These are phyloP conservation scores for Aspergillus candidus DNA, from an alignment of 2,329 filamentous ascomycete genomes.

Conservation along the genomic window DNA sequence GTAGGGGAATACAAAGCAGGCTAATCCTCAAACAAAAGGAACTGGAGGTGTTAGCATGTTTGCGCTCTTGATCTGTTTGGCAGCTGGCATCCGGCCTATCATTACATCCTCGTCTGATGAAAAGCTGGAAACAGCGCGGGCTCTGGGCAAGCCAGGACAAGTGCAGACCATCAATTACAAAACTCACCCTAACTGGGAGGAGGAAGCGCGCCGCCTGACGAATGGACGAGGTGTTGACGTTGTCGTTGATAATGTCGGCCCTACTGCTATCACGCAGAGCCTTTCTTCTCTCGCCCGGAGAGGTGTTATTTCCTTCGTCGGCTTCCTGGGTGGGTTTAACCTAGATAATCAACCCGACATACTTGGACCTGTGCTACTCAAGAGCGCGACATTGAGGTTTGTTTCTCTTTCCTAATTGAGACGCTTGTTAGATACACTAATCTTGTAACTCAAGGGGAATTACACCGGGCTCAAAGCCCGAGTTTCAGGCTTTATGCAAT, in stretches of 20 bases:
- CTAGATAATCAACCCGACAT: background rate
- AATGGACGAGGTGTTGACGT: constrained; percentile 8
- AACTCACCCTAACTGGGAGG: constrained; percentile 2
- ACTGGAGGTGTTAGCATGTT: no score
- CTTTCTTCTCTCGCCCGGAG: constrained; percentile 2
- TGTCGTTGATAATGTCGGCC: constrained; percentile 7
- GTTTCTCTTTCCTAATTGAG: background rate
- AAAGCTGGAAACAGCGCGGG: constrained; percentile 3
- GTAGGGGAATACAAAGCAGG: no score
- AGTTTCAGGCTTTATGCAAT: background rate
- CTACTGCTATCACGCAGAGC: constrained; percentile 1
- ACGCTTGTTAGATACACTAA: no score
- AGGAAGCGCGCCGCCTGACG: constrained; percentile 2
- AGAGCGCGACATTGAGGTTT: background rate
- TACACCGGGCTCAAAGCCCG: background rate
- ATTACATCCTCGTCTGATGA: constrained; percentile 9
- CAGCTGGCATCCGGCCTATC: constrained; percentile 5
- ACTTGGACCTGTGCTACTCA: background rate
- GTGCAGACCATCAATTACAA: constrained; percentile 9
- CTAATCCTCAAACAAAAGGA: no score
- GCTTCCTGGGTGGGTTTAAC: constrained; percentile 1
- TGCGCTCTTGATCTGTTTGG: background rate
- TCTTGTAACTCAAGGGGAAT: background rate
- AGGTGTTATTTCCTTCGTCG: constrained; percentile 1
- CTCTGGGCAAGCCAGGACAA: background rate